phyloP scores from a whole-genome alignment of 2,329 filamentous ascomycete genomes.

The Alternaria novae-zelandiae region DNA sequence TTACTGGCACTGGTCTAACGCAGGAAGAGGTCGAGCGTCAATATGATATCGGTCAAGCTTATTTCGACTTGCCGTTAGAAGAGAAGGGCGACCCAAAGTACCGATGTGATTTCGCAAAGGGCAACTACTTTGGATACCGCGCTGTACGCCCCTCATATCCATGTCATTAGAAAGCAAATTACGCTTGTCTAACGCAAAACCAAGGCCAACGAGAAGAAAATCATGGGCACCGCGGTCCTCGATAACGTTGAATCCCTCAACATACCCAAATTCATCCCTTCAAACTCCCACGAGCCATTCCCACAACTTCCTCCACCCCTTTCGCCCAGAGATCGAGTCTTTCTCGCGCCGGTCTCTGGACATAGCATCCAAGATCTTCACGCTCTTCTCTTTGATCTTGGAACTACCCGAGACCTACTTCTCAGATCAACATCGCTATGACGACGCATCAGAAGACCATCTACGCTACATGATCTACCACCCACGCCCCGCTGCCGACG shows the following conservation, averaged over 20 bases:
- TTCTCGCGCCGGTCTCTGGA: constrained; percentile 36
- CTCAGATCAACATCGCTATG: constrained; percentile 45
- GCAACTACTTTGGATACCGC: constrained; percentile 42
- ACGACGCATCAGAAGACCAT: constrained; percentile 48
- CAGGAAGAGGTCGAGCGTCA: constrained; percentile 39
- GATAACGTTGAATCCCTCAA: constrained; percentile 43
- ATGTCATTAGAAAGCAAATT: background rate
- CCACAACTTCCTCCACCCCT: constrained; percentile 36
- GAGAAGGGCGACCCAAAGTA: constrained; percentile 38
- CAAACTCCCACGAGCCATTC: constrained; percentile 33
- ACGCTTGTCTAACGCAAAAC: background rate
- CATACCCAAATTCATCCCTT: constrained; percentile 40
- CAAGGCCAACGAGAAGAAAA: constrained; percentile 37
- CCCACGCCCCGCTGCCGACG: constrained; percentile 47
- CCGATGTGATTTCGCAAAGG: constrained; percentile 37
- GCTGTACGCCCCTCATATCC: constrained; percentile 17
- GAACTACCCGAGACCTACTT: constrained; percentile 50
- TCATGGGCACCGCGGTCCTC: constrained; percentile 40
- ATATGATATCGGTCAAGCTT: constrained; percentile 42
- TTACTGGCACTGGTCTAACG: constrained; percentile 38
- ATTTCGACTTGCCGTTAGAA: constrained; percentile 38
- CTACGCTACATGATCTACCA: constrained; percentile 54
- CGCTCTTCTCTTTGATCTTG: constrained; percentile 49
- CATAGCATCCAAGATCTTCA: constrained; percentile 45
- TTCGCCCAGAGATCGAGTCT: constrained; percentile 32